Conservation (phyloP, 352 stramenopile species). For the Pythium rhizo-oryzae region DNA sequence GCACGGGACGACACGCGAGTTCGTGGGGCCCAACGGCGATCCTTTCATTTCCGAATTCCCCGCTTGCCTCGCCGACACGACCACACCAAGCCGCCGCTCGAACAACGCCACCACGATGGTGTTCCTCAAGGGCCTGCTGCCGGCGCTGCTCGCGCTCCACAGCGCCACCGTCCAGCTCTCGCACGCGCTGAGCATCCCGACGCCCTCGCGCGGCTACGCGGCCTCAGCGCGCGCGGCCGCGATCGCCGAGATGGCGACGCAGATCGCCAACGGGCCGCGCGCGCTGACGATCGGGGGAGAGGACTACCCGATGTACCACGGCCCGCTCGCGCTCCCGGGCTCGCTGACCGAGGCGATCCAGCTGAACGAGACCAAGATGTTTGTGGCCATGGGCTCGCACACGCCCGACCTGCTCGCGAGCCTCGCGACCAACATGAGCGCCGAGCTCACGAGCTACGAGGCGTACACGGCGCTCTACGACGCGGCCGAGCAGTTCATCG, state of each 20-base stretch:
- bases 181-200: too few species aligned
- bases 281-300: slow-evolving; percentile 30
- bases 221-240: slow-evolving; percentile 1
- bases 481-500: slow-evolving; percentile 21
- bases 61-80: too few species aligned
- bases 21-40: too few species aligned
- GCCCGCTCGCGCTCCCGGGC: slow-evolving; percentile 35
- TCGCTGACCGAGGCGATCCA: slow-evolving; percentile 31
- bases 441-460: slow-evolving; percentile 5
- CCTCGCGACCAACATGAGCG: slow-evolving; percentile 26
- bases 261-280: slow-evolving; percentile 39
- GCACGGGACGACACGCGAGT: too few species aligned
- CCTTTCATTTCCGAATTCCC: too few species aligned
- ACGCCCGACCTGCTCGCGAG: slow-evolving; percentile 9
- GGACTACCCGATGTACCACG: slow-evolving; percentile 21
- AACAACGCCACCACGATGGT: too few species aligned
- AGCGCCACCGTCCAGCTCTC: too few species aligned
- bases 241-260: slow-evolving; percentile 29
- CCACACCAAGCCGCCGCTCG: too few species aligned
- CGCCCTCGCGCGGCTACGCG: slow-evolving; percentile 1
- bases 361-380: slow-evolving; percentile 28
- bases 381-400: slow-evolving; percentile 13
- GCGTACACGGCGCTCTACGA: slow-evolving; percentile 15
- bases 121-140: too few species aligned
- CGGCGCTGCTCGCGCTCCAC: too few species aligned